phyloP scores from a whole-genome alignment of 2,329 filamentous ascomycete species.

The Tolypocladium album region DNA sequence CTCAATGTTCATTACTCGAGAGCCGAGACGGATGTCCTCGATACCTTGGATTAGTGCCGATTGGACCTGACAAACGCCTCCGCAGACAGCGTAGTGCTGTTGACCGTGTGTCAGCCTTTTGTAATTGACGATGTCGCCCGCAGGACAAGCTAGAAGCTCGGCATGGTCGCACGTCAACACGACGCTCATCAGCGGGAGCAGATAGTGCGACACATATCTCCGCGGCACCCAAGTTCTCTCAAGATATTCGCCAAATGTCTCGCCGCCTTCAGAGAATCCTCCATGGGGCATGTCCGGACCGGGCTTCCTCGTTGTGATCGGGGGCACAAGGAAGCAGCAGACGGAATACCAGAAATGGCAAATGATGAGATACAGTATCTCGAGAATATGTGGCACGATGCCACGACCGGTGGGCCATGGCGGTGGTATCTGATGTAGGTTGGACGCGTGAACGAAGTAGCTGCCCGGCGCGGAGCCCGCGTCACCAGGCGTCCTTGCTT shows the following conservation, averaged over 20 bases:
- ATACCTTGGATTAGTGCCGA: conserved; percentile 29
- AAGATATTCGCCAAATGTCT: conserved; percentile 38
- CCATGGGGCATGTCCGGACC: neutral
- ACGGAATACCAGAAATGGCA: conserved; percentile 44
- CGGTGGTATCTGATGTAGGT: conserved; percentile 37
- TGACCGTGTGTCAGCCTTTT: conserved; percentile 33
- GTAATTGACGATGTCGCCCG: conserved; percentile 40
- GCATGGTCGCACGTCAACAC: conserved; percentile 44
- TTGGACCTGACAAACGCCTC: conserved; percentile 39
- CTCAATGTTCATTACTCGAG: conserved; percentile 24
- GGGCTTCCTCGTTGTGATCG: conserved; percentile 8
- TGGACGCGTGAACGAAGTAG: conserved; percentile 44
- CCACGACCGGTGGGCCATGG: conserved; percentile 25
- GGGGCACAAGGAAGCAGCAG: conserved; percentile 37
- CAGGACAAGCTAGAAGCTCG: conserved; percentile 38
- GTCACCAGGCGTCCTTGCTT: neutral
- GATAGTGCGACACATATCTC: conserved; percentile 35
- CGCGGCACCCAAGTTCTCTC: conserved; percentile 36
- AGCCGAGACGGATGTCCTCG: conserved; percentile 25
- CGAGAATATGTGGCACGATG: conserved; percentile 27
- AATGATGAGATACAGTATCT: conserved; percentile 30
- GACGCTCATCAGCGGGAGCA: conserved; percentile 43
- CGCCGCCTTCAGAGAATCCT: conserved; percentile 10
- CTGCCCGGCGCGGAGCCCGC: conserved; percentile 15
- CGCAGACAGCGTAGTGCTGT: conserved; percentile 39